These are phyloP conservation scores for Teratosphaeria gauchensis DNA, from an alignment of 2,329 filamentous ascomycete species.

Conservation along the genomic window DNA sequence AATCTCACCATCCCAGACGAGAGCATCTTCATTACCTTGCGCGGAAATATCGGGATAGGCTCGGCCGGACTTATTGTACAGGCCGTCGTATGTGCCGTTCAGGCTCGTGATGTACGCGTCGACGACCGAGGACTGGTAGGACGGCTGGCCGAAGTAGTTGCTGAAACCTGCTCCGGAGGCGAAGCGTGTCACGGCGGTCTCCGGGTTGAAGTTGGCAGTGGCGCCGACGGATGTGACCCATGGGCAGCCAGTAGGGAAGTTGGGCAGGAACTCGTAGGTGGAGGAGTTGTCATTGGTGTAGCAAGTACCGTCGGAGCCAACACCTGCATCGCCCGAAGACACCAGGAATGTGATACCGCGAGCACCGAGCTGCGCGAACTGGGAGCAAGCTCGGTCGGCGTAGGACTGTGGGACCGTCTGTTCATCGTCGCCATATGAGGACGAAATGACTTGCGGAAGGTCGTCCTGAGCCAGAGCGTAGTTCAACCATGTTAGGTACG, in stretches of 20 bases:
- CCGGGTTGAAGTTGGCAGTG: conserved; percentile 32
- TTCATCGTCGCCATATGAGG: conserved; percentile 60
- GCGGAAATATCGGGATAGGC: conserved; percentile 40
- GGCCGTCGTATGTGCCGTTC: conserved; percentile 30
- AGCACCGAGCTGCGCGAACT: conserved; percentile 56
- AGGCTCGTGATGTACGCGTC: conserved; percentile 33
- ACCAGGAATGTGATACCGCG: conserved; percentile 56
- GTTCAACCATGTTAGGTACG: conserved; percentile 54
- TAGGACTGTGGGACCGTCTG: conserved; percentile 53
- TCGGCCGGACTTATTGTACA: conserved; percentile 37
- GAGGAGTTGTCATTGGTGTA: conserved; percentile 38
- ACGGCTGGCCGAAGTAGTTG: conserved; percentile 35
- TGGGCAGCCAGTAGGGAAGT: conserved; percentile 38
- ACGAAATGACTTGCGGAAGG: conserved; percentile 54
- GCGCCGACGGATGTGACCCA: conserved; percentile 41
- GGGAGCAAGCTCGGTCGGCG: conserved; percentile 51
- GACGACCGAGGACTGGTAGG: conserved; percentile 36
- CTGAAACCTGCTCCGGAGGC: conserved; percentile 38
- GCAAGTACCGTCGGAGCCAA: conserved; percentile 39
- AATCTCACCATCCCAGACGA: conserved; percentile 24
- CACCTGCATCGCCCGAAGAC: conserved; percentile 52
- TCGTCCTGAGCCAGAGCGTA: conserved; percentile 46
- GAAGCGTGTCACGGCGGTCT: conserved; percentile 42
- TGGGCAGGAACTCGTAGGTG: conserved; percentile 33
- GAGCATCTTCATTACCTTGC: conserved; percentile 37